These are phyloP conservation scores for Mortierella alpina DNA, from an alignment of 192 early-diverging fungal species.

Conservation along the genomic window DNA sequence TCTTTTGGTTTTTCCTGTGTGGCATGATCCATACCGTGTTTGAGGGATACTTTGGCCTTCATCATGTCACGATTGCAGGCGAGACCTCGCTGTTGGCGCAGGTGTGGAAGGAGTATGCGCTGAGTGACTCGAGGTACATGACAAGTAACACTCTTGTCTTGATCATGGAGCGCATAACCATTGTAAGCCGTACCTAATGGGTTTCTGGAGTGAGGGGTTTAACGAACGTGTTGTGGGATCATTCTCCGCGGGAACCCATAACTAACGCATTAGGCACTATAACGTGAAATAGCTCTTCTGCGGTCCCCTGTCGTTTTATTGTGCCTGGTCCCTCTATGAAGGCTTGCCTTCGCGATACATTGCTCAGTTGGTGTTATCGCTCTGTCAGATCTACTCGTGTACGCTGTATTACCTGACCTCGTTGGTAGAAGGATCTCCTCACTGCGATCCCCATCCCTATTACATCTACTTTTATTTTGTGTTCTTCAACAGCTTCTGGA, in stretches of 20 bases:
- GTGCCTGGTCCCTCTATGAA: conserved; percentile 63
- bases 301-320: conserved; percentile 64
- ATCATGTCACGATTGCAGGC: conserved; percentile 73
- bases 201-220: not conserved
- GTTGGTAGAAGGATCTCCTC: conserved; percentile 68
- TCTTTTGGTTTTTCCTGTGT: conserved; percentile 86
- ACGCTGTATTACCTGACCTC: conserved; percentile 83
- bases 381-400: conserved; percentile 83
- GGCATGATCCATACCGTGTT: conserved; percentile 82
- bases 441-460: conserved; percentile 74
- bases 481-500: conserved; percentile 83
- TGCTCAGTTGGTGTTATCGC: conserved; percentile 65
- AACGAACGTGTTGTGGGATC: not conserved
- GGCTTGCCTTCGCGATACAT: conserved; percentile 64
- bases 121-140: conserved; percentile 90
- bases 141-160: conserved; percentile 82
- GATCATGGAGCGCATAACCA: conserved; percentile 87
- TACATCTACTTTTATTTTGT: conserved; percentile 94
- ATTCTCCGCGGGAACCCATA: not conserved
- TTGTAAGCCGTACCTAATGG: conserved; percentile 75
- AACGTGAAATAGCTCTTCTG: conserved; percentile 19
- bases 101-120: conserved; percentile 91
- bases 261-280: not conserved
- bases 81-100: conserved; percentile 74
- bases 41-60: conserved; percentile 84